Conservation (phyloP, 1,284 basidiomycete genomes). For the Sporisorium sorghi region DNA sequence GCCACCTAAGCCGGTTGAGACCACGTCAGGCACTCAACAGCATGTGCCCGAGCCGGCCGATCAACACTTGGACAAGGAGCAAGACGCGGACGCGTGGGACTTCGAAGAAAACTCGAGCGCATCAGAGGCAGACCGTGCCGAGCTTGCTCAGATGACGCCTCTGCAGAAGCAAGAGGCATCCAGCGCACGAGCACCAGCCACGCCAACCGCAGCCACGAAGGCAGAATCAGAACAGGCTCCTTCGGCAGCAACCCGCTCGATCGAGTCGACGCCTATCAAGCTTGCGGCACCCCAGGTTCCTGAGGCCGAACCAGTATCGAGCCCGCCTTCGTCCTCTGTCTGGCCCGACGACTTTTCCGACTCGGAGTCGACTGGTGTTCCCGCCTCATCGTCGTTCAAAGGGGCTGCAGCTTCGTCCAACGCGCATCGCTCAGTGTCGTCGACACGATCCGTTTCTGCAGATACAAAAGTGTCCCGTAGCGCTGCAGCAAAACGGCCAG, state of each 20-base stretch:
- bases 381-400: constrained; percentile 6
- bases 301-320: neutral
- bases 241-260: neutral
- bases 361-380: constrained; percentile 8
- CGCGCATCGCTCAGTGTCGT: neutral
- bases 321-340: constrained; percentile 20
- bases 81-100: constrained; percentile 39
- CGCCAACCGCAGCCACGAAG: neutral
- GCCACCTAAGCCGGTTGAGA: neutral
- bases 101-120: constrained; percentile 39
- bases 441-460: constrained; percentile 7
- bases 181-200: neutral
- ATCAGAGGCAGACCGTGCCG: constrained; percentile 27
- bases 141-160: constrained; percentile 12
- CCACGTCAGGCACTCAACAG: neutral
- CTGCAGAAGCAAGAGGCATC: constrained; percentile 1
- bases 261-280: neutral
- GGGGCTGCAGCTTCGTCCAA: neutral
- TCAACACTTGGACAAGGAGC: constrained; percentile 7
- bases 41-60: neutral
- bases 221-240: no score
- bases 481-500: neutral
- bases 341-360: constrained; percentile 35
- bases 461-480: neutral
- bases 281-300: neutral